Base-by-base conservation (phyloP, 1,284 basidiomycete genomes). In the Apiotrichum porosum region DNA sequence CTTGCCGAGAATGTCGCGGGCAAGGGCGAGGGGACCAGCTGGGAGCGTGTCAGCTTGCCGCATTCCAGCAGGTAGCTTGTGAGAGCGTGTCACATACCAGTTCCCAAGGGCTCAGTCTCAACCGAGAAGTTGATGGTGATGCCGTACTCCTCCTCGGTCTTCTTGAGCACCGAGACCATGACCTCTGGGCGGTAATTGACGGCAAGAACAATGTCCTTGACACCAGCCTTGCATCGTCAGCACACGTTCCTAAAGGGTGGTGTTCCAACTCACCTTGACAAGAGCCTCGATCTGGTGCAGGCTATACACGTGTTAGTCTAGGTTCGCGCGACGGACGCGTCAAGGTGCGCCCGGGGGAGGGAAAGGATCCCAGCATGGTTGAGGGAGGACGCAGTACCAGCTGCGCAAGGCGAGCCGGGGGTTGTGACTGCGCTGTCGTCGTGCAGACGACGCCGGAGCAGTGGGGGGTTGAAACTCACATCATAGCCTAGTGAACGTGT, bases 151-250 rank as follows among this genome's bases (percentile, higher is more conserved):
- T 77, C 76, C 60, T 79, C 77, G 13, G 75, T 75, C 67, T 79
- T 74, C 65, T 76, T 76, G 47, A 79, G 66, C 26, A 78, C 71
- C 17, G 75, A 70, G 40, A 78, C 77, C 77, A 79, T 79, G 56
- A 79, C 76, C 60, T 77, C 76, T 17, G 76, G 76, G 40, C 76
- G 68, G 66, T 78, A 78, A 68, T 78, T 78, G 63, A 79, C 77
- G 30, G 77, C 77, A 44, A 79, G 74, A 41, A 79, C 77, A 53
- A 79, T 75, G 61, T 78, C 76, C 60, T 73, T 78, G 62, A 79
- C 77, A 44, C 77, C 77, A 49, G 77, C 77, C 74, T 77, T 13
- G 19, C 37, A 34, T 6, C 21, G 45, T 61, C 28, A 51, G 44
- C 17, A 13, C 3, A 4, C 13, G 26, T 4, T 31, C 15, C 9